Conservation (phyloP, 768 basidiomycete species). For the Hortiboletus campestris region DNA sequence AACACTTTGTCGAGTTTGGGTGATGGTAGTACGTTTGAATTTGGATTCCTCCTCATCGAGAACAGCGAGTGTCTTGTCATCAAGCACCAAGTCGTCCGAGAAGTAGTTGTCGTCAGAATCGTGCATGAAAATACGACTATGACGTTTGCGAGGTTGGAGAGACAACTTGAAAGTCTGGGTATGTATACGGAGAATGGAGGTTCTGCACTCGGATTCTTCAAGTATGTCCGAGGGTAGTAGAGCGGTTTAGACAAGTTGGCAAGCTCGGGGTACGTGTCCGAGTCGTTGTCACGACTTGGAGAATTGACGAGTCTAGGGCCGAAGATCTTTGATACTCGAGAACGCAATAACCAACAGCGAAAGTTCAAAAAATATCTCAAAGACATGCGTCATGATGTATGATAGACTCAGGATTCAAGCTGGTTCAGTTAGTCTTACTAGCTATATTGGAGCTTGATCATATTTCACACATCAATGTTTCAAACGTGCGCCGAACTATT, state of each 20-base stretch:
- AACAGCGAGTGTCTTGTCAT: slow-evolving; percentile 58
- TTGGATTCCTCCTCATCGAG: slow-evolving; percentile 58
- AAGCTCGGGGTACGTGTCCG: background rate
- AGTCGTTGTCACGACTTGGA: background rate
- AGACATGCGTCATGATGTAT: background rate
- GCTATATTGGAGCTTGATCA: background rate
- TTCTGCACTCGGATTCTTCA: background rate
- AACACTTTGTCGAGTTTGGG: slow-evolving; percentile 24
- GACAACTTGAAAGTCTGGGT: background rate
- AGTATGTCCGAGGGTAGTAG: background rate
- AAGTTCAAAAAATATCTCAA: background rate
- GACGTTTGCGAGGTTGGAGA: background rate
- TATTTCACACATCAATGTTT: background rate
- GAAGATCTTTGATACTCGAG: background rate
- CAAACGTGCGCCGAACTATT: too few species aligned
- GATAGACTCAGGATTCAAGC: background rate
- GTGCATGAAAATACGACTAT: slow-evolving; percentile 43
- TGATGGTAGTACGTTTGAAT: slow-evolving; percentile 25
- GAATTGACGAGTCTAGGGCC: background rate
- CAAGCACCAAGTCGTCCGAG: slow-evolving; percentile 61
- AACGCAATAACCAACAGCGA: background rate
- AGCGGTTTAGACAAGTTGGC: background rate
- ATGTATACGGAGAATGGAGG: background rate
- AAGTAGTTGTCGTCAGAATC: slow-evolving; percentile 69
- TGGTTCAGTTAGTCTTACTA: background rate